These are phyloP conservation scores for Ogataea hybrid DNA, from an alignment of 1,139 yeast genomes.

Conservation along the genomic window DNA sequence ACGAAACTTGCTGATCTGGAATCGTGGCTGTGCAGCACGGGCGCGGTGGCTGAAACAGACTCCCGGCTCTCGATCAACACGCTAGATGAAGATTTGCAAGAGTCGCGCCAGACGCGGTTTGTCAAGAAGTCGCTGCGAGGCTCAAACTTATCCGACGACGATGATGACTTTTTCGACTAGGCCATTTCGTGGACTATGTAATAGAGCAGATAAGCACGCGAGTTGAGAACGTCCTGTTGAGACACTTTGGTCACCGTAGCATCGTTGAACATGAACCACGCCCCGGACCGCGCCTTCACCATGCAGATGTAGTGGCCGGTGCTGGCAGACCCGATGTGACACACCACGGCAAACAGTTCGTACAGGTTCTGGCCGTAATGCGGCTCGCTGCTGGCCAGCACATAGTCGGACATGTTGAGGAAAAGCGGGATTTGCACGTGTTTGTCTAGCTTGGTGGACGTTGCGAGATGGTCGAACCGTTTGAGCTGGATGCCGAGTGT, in stretches of 20 bases:
- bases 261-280: conserved; percentile 92
- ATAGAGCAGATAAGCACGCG: conserved; percentile 78
- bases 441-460: conserved; percentile 72
- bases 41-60: conserved; percentile 66
- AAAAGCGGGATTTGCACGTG: conserved; percentile 71
- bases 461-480: conserved; percentile 73
- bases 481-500: conserved; percentile 83
- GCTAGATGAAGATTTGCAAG: conserved; percentile 51
- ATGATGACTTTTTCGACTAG: conserved; percentile 41
- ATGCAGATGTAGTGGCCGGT: conserved; percentile 92
- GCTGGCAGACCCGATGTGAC: conserved; percentile 89
- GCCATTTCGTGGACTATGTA: conserved; percentile 56
- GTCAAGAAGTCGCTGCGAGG: conserved; percentile 53
- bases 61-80: conserved; percentile 62
- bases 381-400: conserved; percentile 30
- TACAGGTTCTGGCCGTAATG: conserved; percentile 36
- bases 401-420: conserved; percentile 67
- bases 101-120: conserved; percentile 49
- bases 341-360: conserved; percentile 81
- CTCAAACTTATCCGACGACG: conserved; percentile 41
- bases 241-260: conserved; percentile 71
- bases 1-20: conserved; percentile 70
- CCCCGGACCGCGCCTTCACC: conserved; percentile 64
- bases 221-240: conserved; percentile 59
- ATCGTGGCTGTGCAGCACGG: conserved; percentile 58